Evolutionary conservation across 768 basidiomycete species (phyloP), one percentile per base, ranked within the genome.

Genomic region (Mycena venus): DNA sequence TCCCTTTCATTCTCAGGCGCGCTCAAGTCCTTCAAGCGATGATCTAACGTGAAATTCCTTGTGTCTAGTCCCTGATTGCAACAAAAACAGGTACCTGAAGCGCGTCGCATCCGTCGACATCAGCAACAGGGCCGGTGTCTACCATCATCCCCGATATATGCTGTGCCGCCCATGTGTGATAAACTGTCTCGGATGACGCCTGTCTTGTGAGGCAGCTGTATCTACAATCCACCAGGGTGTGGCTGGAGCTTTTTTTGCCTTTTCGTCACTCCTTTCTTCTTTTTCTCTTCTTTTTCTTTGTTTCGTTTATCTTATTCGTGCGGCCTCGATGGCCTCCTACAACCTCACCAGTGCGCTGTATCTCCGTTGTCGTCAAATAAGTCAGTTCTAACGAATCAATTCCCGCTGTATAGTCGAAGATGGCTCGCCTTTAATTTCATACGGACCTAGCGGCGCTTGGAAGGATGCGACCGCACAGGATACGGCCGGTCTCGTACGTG

Each of bases 391-490:
- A 72, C 19, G 36, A 36, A 36, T 49, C 59, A 38, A n/a, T 32
- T 68, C 34, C 12, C 29, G 56, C 53, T 51, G 21, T 59, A n/a
- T 71, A 92, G 91, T 89, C 78, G 90, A 91, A 77, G 90, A 91
- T 77, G 83, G 85, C 79, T 90, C 90, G 74, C 89, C 90, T 79
- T 83, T 90, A 70, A 85, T 91, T 78, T 77, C 83, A 70, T 91
- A 91, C 77, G 79, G 82, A 34, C 90, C 90, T 70, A 79, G 80
- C 77, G 86, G 84, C 69, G 88, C 88, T 70, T 91, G 90, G 90
- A 78, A 79, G 56, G 88, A 90, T 79, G 82, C 86, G 15, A 84
- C 86, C 19, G 77, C 72, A 55, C 80, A 83, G 49, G 88, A 89
- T 78, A 78, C 85, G 15, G 79, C 86, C 47, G 82, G 82, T 76